Conservation (phyloP, 257 asterid species). For the Cruciata laevipes region DNA sequence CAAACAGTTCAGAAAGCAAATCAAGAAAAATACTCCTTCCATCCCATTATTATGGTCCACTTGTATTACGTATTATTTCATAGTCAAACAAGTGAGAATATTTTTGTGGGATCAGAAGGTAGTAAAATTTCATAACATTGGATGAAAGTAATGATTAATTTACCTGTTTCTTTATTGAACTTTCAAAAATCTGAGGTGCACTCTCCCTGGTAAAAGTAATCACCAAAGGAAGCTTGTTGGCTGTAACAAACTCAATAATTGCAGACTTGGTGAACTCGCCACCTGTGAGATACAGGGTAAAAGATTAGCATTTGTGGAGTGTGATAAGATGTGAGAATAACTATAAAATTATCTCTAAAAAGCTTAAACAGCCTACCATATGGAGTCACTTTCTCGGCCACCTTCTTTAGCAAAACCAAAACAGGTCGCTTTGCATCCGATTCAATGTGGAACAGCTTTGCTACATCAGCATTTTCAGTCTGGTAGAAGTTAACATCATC, state of each 20-base stretch:
- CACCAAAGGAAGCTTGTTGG: constrained; percentile 88
- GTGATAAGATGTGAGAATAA: neutral
- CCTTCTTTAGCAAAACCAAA: constrained; percentile 65
- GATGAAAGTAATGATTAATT: neutral
- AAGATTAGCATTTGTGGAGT: neutral
- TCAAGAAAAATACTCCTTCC: neutral
- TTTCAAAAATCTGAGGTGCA: constrained; percentile 67
- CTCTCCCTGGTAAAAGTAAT: constrained; percentile 66
- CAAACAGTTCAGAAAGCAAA: constrained; percentile 9
- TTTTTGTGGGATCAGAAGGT: neutral
- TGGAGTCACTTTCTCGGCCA: constrained; percentile 48
- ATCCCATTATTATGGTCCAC: neutral
- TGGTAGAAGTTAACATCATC: constrained; percentile 85
- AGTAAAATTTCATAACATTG: neutral
- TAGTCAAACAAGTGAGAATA: neutral
- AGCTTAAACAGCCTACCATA: constrained; percentile 44
- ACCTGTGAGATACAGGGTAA: constrained; percentile 28
- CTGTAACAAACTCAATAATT: constrained; percentile 65
- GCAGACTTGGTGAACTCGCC: constrained; percentile 60
- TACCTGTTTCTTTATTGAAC: constrained; percentile 82
- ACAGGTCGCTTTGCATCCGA: constrained; percentile 54
- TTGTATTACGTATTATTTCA: neutral
- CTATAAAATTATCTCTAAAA: neutral
- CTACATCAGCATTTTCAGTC: constrained; percentile 61
- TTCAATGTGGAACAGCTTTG: constrained; percentile 76